phyloP scores from a whole-genome alignment of 2,329 filamentous ascomycete genomes.

The Hypoxylon sp. region DNA sequence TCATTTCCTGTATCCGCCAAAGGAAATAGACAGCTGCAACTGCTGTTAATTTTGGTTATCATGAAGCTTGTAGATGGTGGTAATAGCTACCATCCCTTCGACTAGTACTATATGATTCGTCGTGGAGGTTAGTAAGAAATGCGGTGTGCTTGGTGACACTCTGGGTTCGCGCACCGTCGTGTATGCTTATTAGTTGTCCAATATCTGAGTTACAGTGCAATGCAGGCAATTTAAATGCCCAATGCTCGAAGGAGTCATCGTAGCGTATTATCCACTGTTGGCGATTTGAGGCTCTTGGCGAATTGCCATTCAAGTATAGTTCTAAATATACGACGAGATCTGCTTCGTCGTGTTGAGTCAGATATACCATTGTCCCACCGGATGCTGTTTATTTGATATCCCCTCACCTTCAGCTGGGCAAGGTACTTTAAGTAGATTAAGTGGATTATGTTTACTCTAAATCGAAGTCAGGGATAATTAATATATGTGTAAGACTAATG shows the following conservation, averaged over 20 bases:
- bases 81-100: neutral
- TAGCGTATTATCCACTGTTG: neutral
- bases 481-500: neutral
- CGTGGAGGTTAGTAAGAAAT: neutral
- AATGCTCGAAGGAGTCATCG: neutral
- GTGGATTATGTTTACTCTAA: neutral
- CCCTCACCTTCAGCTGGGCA: neutral
- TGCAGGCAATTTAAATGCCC: neutral
- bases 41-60: neutral
- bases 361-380: neutral
- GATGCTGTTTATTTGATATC: neutral
- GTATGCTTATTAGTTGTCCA: neutral
- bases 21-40: neutral
- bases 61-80: neutral
- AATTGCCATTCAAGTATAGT: neutral
- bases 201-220: neutral
- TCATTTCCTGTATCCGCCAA: neutral
- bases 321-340: neutral
- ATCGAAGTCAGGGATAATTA: neutral
- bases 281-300: neutral
- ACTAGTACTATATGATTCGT: neutral
- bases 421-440: too few relatives aligned
- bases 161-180: neutral
- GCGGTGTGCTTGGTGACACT: neutral
- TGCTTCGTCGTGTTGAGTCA: neutral